Evolutionary conservation across 2,329 filamentous ascomycete species (phyloP), one percentile per base, ranked within the genome.

Genomic region (Dothistroma pini): DNA sequence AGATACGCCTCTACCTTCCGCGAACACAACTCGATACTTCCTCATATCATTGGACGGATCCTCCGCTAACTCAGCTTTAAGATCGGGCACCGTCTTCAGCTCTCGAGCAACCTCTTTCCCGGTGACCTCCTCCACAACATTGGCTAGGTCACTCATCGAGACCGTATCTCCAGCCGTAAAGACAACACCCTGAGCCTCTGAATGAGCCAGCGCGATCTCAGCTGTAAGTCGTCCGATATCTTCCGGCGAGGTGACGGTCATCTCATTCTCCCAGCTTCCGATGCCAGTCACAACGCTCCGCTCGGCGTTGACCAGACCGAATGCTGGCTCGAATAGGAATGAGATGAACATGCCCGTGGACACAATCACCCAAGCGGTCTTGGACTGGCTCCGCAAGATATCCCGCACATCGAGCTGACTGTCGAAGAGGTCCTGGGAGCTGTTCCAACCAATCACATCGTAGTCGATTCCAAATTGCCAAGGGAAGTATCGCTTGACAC

Each of bases 401-500:
- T 75, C 73, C 12, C 86, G 74, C 29, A 89, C 86, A 57, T 80
- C 79, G 0, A 87, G 76, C 75, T 89, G 86, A 77, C 89, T 87
- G 61, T 86, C 86, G 66, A 90, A 90, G 14, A 90, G 69, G 35
- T 85, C 82, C 72, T 89, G 86, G 49, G 83, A 77, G 29, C 82
- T 84, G 0, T 83, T 82, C 0, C 76, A 72, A 0, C 86, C 86
- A 16, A 89, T 84, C 31, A 77, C 71, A 59, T 90, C 87, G 73
- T 90, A 91, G 70, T 91, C 86, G 25, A 89, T 83, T 0, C 88
- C 88, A 71, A 87, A 90, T 72, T 91, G 88, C 88, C 88, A 91
- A 0, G 88, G 88, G 19, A 90, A 80, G 69, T 82, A 90, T 0
- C 83, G 76, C 14, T 74, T 66, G 0, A 82, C 79, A 0, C 76